phyloP scores from a whole-genome alignment of 306 rosid genomes.

The Sophora flavescens region DNA sequence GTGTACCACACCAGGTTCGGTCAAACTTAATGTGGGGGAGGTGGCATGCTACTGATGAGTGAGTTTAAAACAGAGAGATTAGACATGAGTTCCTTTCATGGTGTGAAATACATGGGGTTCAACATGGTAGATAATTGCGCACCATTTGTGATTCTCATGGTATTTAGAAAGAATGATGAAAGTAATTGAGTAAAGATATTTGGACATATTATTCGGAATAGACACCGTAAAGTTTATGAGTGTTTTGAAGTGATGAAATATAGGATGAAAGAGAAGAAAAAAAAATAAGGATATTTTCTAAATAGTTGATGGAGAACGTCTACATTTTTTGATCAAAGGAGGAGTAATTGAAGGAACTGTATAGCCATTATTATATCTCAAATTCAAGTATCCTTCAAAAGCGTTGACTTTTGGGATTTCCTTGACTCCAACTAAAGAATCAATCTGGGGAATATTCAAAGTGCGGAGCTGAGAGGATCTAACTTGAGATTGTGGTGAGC shows the following conservation, averaged over 20 bases:
- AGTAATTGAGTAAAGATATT: no score
- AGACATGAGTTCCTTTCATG: background rate
- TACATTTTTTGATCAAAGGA: slow-evolving; percentile 42
- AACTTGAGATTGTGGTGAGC: slow-evolving; percentile 44
- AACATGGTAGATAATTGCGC: background rate
- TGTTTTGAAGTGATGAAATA: no score
- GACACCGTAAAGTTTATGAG: no score
- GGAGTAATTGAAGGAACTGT: slow-evolving; percentile 43
- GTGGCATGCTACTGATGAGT: background rate
- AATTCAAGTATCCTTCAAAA: slow-evolving; percentile 33
- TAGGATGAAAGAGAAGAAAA: no score
- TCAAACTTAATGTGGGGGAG: background rate
- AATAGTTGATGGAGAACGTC: background rate
- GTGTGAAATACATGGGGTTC: slow-evolving; percentile 8
- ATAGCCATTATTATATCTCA: slow-evolving; percentile 36
- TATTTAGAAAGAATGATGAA: background rate
- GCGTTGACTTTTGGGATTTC: slow-evolving; percentile 33
- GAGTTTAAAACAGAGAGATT: background rate
- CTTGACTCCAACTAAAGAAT: slow-evolving; percentile 23
- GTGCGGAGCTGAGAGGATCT: slow-evolving; percentile 26
- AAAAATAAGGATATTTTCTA: background rate
- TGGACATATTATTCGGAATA: no score
- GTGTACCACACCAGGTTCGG: background rate
- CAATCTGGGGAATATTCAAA: slow-evolving; percentile 21
- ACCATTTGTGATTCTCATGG: background rate